phyloP scores from a whole-genome alignment of 306 rosid species.

The Potentilla sterilis region DNA sequence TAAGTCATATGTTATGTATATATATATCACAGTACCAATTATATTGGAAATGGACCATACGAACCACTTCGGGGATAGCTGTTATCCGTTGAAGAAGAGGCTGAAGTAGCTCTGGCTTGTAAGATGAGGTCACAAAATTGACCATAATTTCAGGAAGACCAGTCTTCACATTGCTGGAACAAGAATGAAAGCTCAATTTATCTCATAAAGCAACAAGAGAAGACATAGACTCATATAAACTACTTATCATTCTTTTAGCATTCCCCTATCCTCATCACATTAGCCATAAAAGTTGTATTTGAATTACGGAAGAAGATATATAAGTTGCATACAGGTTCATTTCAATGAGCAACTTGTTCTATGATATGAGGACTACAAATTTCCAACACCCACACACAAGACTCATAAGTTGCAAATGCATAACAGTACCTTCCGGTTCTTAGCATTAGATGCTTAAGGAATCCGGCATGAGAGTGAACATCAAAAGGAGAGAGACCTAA shows the following conservation, averaged over 20 bases:
- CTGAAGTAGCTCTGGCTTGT: slow-evolving; percentile 69
- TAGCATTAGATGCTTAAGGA: slow-evolving; percentile 91
- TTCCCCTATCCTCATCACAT: neutral
- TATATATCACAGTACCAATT: slow-evolving; percentile 13
- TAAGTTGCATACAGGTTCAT: neutral
- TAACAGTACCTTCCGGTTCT: slow-evolving; percentile 82
- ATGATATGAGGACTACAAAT: slow-evolving; percentile 2
- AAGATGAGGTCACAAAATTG: slow-evolving; percentile 89
- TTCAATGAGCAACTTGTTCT: neutral
- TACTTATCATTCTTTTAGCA: neutral
- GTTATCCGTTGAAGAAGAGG: slow-evolving; percentile 67
- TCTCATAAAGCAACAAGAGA: neutral
- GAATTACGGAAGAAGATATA: neutral
- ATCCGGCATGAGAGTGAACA: slow-evolving; percentile 74
- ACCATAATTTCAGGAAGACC: slow-evolving; percentile 86
- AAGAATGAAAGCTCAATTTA: slow-evolving; percentile 12
- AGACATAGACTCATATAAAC: neutral
- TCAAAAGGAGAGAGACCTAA: slow-evolving; percentile 79
- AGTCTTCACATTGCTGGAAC: slow-evolving; percentile 60
- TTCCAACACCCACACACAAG: neutral
- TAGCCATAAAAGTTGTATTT: neutral
- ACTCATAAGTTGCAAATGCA: slow-evolving; percentile 3
- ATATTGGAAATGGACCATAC: slow-evolving; percentile 31
- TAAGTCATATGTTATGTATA: neutral
- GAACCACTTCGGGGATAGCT: slow-evolving; percentile 85